These are phyloP conservation scores for Pholiota microspora DNA, from an alignment of 768 basidiomycete genomes.

Conservation along the genomic window DNA sequence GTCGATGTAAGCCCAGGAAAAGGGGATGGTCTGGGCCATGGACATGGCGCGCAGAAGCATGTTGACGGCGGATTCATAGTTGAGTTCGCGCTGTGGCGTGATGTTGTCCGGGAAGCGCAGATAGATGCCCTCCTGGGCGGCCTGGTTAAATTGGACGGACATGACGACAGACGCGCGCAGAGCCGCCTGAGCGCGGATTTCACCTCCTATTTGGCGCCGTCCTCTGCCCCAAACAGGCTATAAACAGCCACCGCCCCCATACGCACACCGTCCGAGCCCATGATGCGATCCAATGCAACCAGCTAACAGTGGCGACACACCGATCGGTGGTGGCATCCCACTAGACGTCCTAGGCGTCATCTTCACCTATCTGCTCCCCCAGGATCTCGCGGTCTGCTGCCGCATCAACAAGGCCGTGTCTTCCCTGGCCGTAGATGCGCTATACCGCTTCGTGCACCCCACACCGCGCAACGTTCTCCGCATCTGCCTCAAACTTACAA, in stretches of 20 bases:
- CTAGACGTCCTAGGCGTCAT: constrained; percentile 23
- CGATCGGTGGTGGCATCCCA: no score
- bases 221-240: constrained; percentile 6
- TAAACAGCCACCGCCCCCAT: not conserved
- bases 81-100: constrained; percentile 52
- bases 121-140: constrained; percentile 59
- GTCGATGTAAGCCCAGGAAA: constrained; percentile 74
- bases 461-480: constrained; percentile 17
- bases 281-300: not conserved
- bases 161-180: constrained; percentile 5
- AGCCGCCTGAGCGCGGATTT: not conserved
- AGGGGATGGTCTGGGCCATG: constrained; percentile 58
- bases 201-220: constrained; percentile 8
- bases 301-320: no score
- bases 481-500: constrained; percentile 22
- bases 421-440: constrained; percentile 19
- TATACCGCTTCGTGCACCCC: constrained; percentile 21
- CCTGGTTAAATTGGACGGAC: constrained; percentile 29
- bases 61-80: constrained; percentile 52
- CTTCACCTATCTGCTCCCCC: constrained; percentile 11
- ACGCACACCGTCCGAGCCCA: not conserved
- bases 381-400: constrained; percentile 19
- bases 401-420: constrained; percentile 19
- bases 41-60: constrained; percentile 62
- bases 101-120: constrained; percentile 71